Evolutionary conservation across 495 filamentous ascomycete genomes (phyloP).

Genomic region (Aspergillus bridgeri): DNA sequence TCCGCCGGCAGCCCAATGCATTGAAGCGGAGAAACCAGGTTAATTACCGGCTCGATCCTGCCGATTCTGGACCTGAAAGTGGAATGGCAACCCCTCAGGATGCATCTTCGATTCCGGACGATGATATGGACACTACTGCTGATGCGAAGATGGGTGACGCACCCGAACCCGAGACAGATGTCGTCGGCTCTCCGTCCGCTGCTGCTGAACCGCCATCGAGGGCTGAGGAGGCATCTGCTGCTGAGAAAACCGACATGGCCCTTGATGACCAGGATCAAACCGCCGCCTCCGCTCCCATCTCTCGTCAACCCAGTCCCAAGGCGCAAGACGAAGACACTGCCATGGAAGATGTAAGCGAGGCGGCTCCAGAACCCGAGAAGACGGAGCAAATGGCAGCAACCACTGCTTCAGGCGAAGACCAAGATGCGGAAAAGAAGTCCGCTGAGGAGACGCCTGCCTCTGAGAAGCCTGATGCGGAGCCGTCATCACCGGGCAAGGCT

Average conservation of each 20-base stretch:
- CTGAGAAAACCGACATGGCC: constrained; percentile 37
- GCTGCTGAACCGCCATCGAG: constrained; percentile 22
- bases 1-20: constrained; percentile 57
- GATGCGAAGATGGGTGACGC: constrained; percentile 52
- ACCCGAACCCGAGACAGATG: constrained; percentile 38
- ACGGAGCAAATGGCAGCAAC: constrained; percentile 18
- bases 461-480: constrained; percentile 22
- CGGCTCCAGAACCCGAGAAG: constrained; percentile 23
- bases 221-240: constrained; percentile 36
- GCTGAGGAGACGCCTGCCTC: constrained; percentile 17
- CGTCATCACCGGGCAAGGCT: constrained; percentile 16
- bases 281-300: constrained; percentile 33
- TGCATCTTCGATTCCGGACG: constrained; percentile 48
- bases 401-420: constrained; percentile 11
- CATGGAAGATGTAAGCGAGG: constrained; percentile 56
- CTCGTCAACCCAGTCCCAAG: constrained; percentile 42
- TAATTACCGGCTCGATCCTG: constrained; percentile 61
- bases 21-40: constrained; percentile 62
- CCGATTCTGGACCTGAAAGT: constrained; percentile 65
- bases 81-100: constrained; percentile 53
- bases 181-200: constrained; percentile 20
- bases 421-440: constrained; percentile 24
- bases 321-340: constrained; percentile 60
- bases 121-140: constrained; percentile 44
- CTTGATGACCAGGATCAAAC: constrained; percentile 38